Base-by-base conservation (phyloP, 495 filamentous ascomycete species). In the Hypoxylon fragiforme region DNA sequence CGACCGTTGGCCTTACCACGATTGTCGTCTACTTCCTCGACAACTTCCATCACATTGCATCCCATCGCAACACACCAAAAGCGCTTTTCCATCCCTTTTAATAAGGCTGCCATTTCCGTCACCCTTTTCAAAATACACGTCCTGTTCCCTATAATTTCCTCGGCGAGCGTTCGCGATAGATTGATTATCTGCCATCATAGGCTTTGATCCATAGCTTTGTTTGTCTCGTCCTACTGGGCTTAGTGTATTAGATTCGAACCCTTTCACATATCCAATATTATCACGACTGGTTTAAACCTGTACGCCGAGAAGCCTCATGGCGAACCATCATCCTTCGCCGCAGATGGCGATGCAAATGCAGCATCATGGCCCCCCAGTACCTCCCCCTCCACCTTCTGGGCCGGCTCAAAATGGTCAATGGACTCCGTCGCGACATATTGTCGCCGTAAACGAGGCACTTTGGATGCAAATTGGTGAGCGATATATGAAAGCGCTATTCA, bases 391-490 rank as follows among this genome's bases (percentile, higher is more conserved):
- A 26, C 58, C 69, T 42, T 59, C 61, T 11, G 64, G 54, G 5
- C 60, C 68, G 5, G 62, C 64, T 13, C 67, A 70, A 39, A 64
- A 60, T 15, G 47, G 16, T 32, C 57, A 65, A 41, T 69, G 71
- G 38, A 57, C 64, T 1, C 68, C 75, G 35, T 69, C 70, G 46
- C 76, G 77, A 22, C 76, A 79, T 56, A 69, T 83, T 16, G 50
- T 71, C 7, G 60, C 66, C 0, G 65, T 89, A 24, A 98, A 92
- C 65, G 94, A 97, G 69, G 77, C 78, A 34, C 82, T 95, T n/a
- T 98, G 94, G 94, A 80, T 96, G 46, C 88, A 92, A 63, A 87
- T 98, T 44, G 94, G 92, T 96, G 83, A 53, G 82, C 57, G 24
- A 21, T n/a, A 14, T 42, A 54, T 50, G 30, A 18, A 3, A 5